Evolutionary conservation across 805 yeast species (phyloP).

Genomic region (Tetrapisispora taiwanensis): DNA sequence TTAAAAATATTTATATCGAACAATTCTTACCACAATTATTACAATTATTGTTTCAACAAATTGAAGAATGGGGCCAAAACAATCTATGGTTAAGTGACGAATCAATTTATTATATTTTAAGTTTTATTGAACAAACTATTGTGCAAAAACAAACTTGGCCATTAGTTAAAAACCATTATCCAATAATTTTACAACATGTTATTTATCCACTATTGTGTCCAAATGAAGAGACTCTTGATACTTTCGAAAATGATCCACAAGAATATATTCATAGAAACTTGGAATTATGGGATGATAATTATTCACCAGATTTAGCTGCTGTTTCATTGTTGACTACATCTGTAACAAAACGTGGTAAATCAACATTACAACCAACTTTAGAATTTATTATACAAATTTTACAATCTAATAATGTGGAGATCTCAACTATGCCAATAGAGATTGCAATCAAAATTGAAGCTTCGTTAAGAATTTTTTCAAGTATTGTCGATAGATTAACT

Average conservation of each 20-base stretch:
- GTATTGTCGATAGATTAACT: slow-evolving; percentile 51
- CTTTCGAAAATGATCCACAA: slow-evolving; percentile 77
- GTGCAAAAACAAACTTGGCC: slow-evolving; percentile 55
- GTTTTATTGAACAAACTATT: slow-evolving; percentile 54
- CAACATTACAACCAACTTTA: slow-evolving; percentile 50
- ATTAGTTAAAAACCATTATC: slow-evolving; percentile 53
- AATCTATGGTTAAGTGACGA: slow-evolving; percentile 61
- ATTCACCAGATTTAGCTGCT: slow-evolving; percentile 73
- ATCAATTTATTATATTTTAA: slow-evolving; percentile 53
- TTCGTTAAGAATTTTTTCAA: slow-evolving; percentile 66
- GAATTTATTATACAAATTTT: slow-evolving; percentile 49
- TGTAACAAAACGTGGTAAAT: slow-evolving; percentile 55
- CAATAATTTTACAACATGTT: slow-evolving; percentile 56
- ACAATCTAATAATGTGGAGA: slow-evolving; percentile 15
- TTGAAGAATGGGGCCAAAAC: slow-evolving; percentile 63
- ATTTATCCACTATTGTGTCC: slow-evolving; percentile 71
- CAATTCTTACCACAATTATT: slow-evolving; percentile 68
- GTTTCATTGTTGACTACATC: slow-evolving; percentile 59
- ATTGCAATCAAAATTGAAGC: slow-evolving; percentile 67
- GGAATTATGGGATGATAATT: slow-evolving; percentile 51
- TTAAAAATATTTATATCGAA: slow-evolving; percentile 42
- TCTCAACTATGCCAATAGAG: slow-evolving; percentile 30
- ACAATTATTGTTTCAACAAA: slow-evolving; percentile 49
- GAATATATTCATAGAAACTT: slow-evolving; percentile 73
- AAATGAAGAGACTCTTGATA: slow-evolving; percentile 53